Percentiles rank a stretch among this genome's conserved stretches.
phyloP scores from a whole-genome alignment of 495 filamentous ascomycete genomes.

The Platismatia glauca region DNA sequence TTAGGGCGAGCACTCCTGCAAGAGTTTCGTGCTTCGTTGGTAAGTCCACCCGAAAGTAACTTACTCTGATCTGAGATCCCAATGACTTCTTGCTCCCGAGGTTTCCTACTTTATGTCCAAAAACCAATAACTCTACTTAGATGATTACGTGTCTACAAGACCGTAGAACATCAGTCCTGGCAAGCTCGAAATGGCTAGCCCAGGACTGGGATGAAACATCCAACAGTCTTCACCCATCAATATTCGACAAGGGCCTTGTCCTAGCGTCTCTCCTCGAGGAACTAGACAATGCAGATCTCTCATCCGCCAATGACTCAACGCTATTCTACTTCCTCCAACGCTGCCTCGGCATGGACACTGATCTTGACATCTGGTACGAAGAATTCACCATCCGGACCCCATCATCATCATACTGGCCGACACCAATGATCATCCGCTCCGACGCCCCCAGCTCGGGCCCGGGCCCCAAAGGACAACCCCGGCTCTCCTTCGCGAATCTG shows the following conservation, averaged over 20 bases:
- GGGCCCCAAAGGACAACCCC: neutral
- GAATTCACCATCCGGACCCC: neutral
- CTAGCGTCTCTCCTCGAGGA: neutral
- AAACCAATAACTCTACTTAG: neutral
- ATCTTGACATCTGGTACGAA: constrained; percentile 2
- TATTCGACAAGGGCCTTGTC: neutral
- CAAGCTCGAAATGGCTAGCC: neutral
- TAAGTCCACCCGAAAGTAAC: neutral
- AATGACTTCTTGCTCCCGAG: no score
- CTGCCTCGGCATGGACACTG: constrained; percentile 1
- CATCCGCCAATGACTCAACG: neutral
- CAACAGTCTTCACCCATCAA: neutral
- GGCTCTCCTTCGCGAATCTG: neutral
- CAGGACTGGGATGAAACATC: neutral
- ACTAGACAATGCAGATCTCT: neutral
- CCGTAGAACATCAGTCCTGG: neutral
- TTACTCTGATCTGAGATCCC: no score
- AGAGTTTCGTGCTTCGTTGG: neutral
- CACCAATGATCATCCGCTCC: neutral
- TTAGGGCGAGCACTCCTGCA: neutral
- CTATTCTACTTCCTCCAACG: constrained; percentile 1
- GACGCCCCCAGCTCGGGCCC: neutral
- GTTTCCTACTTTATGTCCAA: neutral
- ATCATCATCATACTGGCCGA: neutral
- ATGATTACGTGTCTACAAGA: neutral